A percentile compares a stretch with the other conserved stretches of the same genome.
These are phyloP conservation scores for Clavispora vitiphila DNA, from an alignment of 805 yeast genomes.

Conservation along the genomic window DNA sequence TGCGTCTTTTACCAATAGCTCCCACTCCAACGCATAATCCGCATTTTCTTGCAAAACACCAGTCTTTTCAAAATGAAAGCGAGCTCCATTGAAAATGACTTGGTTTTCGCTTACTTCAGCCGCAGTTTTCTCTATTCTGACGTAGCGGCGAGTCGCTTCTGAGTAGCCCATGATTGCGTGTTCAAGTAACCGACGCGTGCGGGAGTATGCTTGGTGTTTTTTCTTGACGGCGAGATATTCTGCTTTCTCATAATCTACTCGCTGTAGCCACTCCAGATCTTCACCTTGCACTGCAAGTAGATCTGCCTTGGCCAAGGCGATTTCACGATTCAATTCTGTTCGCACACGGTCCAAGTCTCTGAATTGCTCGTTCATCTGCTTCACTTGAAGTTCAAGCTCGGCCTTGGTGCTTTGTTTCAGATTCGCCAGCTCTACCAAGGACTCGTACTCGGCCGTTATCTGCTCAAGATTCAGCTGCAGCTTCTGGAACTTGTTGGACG, in stretches of 20 bases:
- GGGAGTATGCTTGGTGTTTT: slow-evolving; percentile 27
- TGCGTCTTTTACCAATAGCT: slow-evolving; percentile 15
- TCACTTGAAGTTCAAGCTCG: neutral
- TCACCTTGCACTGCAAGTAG: slow-evolving; percentile 4
- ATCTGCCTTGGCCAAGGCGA: slow-evolving; percentile 3
- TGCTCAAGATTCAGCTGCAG: neutral
- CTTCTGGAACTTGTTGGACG: neutral
- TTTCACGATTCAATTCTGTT: slow-evolving; percentile 7
- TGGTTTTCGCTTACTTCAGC: neutral
- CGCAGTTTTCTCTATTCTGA: slow-evolving; percentile 4
- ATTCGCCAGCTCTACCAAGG: slow-evolving; percentile 7
- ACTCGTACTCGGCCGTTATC: slow-evolving; percentile 4
- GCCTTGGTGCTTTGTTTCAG: too few species aligned
- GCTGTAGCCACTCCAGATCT: slow-evolving; percentile 2
- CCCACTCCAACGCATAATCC: slow-evolving; percentile 5
- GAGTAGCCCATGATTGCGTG: slow-evolving; percentile 41
- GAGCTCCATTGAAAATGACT: neutral
- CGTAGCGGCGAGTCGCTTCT: slow-evolving; percentile 22
- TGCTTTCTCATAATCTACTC: slow-evolving; percentile 16
- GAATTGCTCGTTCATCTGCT: neutral
- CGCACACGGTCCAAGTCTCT: neutral
- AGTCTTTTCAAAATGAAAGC: neutral
- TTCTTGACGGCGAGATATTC: slow-evolving; percentile 15
- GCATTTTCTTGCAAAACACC: neutral
- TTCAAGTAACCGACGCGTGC: slow-evolving; percentile 41